Conservation (phyloP, 2,329 filamentous ascomycete species). For the Colletotrichum lentis region DNA sequence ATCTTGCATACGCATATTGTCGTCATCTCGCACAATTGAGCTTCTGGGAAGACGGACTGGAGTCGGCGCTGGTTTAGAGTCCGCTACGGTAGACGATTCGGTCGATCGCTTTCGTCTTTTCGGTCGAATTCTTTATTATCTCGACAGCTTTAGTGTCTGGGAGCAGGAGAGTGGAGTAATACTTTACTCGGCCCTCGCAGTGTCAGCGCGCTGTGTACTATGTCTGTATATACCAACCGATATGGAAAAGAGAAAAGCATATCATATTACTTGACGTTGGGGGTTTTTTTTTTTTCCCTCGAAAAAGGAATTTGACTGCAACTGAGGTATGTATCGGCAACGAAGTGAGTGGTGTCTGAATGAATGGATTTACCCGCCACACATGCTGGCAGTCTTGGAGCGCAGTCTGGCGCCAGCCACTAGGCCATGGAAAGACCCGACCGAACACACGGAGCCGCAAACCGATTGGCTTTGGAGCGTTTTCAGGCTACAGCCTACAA, state of each 20-base stretch:
- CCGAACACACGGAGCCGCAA: no score
- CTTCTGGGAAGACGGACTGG: constrained; percentile 29
- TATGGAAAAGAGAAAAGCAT: constrained; percentile 16
- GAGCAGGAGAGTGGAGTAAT: constrained; percentile 22
- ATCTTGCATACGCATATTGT: constrained; percentile 34
- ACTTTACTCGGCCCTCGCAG: constrained; percentile 28
- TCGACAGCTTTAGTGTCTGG: constrained; percentile 3
- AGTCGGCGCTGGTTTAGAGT: constrained; percentile 28
- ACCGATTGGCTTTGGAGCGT: no score
- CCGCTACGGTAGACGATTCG: constrained; percentile 17
- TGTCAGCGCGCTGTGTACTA: constrained; percentile 33
- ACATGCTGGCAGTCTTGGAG: no score
- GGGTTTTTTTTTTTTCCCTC: neutral
- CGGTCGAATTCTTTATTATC: constrained; percentile 11
- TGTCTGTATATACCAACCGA: constrained; percentile 35
- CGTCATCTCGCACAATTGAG: constrained; percentile 28
- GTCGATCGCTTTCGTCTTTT: constrained; percentile 21
- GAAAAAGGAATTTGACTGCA: neutral
- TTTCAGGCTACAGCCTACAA: no score
- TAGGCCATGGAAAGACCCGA: no score
- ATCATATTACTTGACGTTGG: neutral
- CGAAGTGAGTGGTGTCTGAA: neutral
- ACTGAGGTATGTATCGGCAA: neutral
- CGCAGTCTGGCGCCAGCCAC: no score
- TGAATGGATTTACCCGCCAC: no score